Evolutionary conservation across 768 basidiomycete species (phyloP), one percentile per base, ranked within the genome.

Genomic region (Lactifluus rugatus): DNA sequence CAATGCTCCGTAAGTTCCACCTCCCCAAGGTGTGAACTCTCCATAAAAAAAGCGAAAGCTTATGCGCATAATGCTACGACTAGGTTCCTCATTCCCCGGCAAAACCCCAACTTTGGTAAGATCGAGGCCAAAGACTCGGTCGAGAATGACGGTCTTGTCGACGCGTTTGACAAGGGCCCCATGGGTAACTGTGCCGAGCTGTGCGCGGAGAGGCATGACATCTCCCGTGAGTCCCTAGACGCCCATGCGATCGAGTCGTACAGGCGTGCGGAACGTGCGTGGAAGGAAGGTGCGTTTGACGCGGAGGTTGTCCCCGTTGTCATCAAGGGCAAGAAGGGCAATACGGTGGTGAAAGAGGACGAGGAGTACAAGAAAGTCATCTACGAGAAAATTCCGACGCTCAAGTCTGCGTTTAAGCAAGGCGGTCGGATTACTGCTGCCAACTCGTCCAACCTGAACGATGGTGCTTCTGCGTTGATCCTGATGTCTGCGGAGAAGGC

Each of bases 321-420:
- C 8, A 82, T 98, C 75, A 89, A 89, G 71, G 89, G 89, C 70
- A 93, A 92, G 78, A 97, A 96, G 76, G 91, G 92, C 42, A 90
- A 95, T 69, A 85, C 81, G 31, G 71, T 96, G 51, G 81, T 99
- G 46, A 79, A 79, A 64, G 94, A 98, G 75, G 96, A 99, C 67
- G 96, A 99, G 72, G 96, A 98, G 68, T 97, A 92, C 80, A 98
- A 94, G 78, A 88, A 93, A 65, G 83, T 99, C 64, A 82, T 95
- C 67, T 93, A 83, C 68, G 94, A 96, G 62, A 99, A 99, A 72
- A 81, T 98, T 63, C 90, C 93, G 34, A 75, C 83, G 6, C 80
- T 99, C 61, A 82, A 81, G 63, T 92, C 94, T 51, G 87, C 87
- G 34, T 99, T 99, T 82, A 85, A 87, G 74, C 79, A 80, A 72